phyloP scores from a whole-genome alignment of 2,329 filamentous ascomycete genomes.

The Hymenoscyphus linearis region DNA sequence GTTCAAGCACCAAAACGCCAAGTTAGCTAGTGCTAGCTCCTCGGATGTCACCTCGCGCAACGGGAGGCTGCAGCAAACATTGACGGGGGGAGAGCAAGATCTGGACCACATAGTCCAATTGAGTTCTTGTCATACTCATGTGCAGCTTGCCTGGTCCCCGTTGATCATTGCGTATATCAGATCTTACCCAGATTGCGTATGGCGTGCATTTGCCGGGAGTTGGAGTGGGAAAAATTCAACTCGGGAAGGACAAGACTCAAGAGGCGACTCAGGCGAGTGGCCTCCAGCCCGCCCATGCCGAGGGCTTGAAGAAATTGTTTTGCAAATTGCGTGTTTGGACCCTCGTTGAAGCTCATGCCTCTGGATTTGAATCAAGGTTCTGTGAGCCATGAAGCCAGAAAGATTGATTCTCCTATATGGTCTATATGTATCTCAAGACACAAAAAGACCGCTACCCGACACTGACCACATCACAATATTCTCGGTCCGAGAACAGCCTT shows the following conservation, averaged over 20 bases:
- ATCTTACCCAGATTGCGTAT: neutral
- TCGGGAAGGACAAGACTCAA: neutral
- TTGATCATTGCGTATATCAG: constrained; percentile 1
- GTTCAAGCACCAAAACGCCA: neutral
- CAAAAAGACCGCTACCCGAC: neutral
- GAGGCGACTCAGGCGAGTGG: neutral
- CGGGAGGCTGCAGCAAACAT: neutral
- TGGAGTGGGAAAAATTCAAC: neutral
- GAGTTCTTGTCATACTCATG: neutral
- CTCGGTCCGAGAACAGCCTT: neutral
- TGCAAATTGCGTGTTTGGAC: neutral
- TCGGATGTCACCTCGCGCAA: neutral
- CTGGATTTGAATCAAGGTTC: neutral
- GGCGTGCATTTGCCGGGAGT: neutral
- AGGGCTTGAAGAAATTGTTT: neutral
- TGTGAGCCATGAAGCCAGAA: neutral
- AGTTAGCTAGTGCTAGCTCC: neutral
- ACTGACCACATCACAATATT: neutral
- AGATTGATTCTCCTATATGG: neutral
- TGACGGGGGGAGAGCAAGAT: neutral
- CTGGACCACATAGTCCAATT: neutral
- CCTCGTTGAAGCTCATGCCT: neutral
- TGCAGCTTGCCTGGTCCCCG: neutral
- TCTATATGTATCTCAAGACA: neutral
- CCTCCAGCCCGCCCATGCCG: neutral